Evolutionary conservation across 1,284 basidiomycete species (phyloP).

Genomic region (Lentinula novae-zelandiae): DNA sequence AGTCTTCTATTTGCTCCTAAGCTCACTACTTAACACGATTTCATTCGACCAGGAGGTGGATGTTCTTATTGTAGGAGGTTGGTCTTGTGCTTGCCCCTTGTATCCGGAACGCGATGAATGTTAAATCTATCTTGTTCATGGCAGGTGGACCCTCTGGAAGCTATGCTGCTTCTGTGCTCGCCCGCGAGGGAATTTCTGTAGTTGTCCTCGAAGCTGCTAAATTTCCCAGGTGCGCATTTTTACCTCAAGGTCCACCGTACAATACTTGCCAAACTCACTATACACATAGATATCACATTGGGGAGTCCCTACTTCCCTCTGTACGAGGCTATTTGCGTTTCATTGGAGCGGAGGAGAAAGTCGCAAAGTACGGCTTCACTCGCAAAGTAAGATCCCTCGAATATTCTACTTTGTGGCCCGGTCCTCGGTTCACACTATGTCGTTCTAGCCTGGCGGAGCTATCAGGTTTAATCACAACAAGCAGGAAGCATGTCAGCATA

Average conservation of each 20-base stretch:
- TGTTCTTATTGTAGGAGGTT: slow-evolving; percentile 53
- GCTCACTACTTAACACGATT: neutral
- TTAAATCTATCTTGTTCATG: slow-evolving; percentile 16
- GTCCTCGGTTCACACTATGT: neutral
- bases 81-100: neutral
- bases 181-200: slow-evolving; percentile 66
- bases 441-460: slow-evolving; percentile 25
- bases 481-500: slow-evolving; percentile 13
- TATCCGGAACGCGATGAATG: slow-evolving; percentile 12
- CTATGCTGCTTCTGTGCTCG: slow-evolving; percentile 67
- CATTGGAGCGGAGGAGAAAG: slow-evolving; percentile 55
- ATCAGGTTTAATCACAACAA: slow-evolving; percentile 19
- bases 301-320: slow-evolving; percentile 63
- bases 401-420: neutral
- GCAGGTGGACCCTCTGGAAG: slow-evolving; percentile 64
- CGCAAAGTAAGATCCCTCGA: slow-evolving; percentile 40
- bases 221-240: slow-evolving; percentile 53
- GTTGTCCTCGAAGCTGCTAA: slow-evolving; percentile 63
- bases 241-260: neutral
- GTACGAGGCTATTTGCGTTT: slow-evolving; percentile 56
- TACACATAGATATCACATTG: slow-evolving; percentile 52
- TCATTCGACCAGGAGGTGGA: slow-evolving; percentile 4
- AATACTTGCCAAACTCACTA: neutral
- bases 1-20: neutral
- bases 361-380: slow-evolving; percentile 49